Evolutionary conservation across 352 stramenopile genomes (phyloP), one percentile per base, ranked within the genome.

Genomic region (Pythium vanterpoolii): DNA sequence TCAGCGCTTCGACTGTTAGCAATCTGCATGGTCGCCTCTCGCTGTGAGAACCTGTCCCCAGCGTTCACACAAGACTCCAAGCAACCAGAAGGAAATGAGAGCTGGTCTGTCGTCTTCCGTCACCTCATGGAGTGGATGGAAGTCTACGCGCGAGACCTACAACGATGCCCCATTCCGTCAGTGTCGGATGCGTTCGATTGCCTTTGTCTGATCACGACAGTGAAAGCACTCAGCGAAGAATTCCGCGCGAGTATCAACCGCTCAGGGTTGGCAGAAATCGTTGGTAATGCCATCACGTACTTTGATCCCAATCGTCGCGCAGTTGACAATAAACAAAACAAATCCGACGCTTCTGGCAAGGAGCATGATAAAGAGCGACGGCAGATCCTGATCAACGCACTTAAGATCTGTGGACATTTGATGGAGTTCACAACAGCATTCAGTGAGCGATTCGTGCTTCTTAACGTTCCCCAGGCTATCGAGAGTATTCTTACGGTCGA

Each of bases 121-220:
- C 66, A 87, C 33, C 46, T 89, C n/a, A 66, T 81, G 18, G 81
- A 90, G 56, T 90, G 81, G 81, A 87, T 90, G 73, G 74, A 89
- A 30, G 70, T 90, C 10, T 89, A 80, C 27, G 71, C 68, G 4
- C 68, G 75, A 23, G 81, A 90, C 14, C 72, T 68, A 21, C 36
- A 66, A 19, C 69, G 38, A 1, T 79, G 71, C 16, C 45, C 67
- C 2, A n/a, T 71, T 3, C 59, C 30, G 11, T 70, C 72, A 2
- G 51, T 90, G 0, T 51, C 66, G 3, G 69, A 83, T 43, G 76
- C 76, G 1, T 87, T 77, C 26, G 57, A 44, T 6, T 76, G 67
- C 33, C 39, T 90, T 16, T 72, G 68, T 27, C 65, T 77, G n/a
- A 54, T 90, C 8, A 75, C 69, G 10, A 60, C 71, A 8, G 51